Percentiles rank a stretch among this genome's conserved stretches.
Evolutionary conservation across 164 flowering plant genomes (phyloP).

Genomic region (Sextonia rubra): DNA sequence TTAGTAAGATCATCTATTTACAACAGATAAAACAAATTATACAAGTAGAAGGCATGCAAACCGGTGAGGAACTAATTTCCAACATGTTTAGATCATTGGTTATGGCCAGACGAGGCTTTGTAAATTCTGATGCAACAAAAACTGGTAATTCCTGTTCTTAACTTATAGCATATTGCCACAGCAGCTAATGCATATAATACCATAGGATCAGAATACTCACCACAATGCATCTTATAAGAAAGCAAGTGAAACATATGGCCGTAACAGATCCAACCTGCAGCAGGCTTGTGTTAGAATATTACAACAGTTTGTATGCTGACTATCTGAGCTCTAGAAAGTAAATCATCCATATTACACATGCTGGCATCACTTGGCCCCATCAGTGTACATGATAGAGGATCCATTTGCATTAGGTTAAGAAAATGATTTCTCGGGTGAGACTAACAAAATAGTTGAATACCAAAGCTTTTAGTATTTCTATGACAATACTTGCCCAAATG

Average conservation of each 20-base stretch:
- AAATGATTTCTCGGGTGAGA: neutral
- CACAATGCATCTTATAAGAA: constrained; percentile 82
- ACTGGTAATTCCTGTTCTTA: neutral
- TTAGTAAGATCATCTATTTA: too few relatives aligned
- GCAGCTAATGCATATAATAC: neutral
- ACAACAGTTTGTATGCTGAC: neutral
- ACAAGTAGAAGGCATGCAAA: too few relatives aligned
- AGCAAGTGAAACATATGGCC: constrained; percentile 88
- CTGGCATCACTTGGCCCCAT: neutral
- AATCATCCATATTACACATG: neutral
- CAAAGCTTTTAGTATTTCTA: too few relatives aligned
- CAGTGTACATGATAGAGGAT: neutral
- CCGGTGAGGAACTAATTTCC: too few relatives aligned
- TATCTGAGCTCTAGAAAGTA: neutral
- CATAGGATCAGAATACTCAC: constrained; percentile 34
- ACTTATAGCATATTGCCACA: neutral
- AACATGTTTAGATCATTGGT: too few relatives aligned
- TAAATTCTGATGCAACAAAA: too few relatives aligned
- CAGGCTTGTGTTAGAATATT: neutral
- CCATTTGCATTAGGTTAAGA: neutral
- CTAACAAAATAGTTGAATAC: neutral
- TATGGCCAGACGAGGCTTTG: too few relatives aligned
- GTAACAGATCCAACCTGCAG: constrained; percentile 95
- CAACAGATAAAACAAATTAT: too few relatives aligned
- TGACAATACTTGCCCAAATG: neutral